phyloP scores from a whole-genome alignment of 495 filamentous ascomycete species.

The Cenococcum geophilum region DNA sequence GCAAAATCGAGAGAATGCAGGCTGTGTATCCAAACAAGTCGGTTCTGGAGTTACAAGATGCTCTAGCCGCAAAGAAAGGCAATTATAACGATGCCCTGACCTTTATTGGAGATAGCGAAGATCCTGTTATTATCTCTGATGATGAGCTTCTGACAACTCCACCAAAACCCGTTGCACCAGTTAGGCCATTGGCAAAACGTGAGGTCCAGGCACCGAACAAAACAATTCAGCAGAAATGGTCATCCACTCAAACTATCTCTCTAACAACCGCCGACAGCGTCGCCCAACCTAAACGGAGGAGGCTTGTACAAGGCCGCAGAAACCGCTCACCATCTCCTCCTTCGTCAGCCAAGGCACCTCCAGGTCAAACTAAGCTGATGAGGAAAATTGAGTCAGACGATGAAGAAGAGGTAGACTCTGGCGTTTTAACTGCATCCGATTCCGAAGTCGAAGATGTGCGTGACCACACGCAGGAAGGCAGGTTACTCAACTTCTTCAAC shows the following conservation, averaged over 20 bases:
- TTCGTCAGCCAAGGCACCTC: conserved; percentile 4
- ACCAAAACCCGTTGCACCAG: conserved; percentile 4
- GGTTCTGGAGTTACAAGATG: conserved; percentile 47
- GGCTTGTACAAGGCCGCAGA: conserved; percentile 32
- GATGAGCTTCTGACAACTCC: conserved; percentile 31
- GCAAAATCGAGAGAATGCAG: conserved; percentile 53
- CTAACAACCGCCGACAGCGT: conserved; percentile 2
- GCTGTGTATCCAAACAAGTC: conserved; percentile 48
- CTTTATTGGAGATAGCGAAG: conserved; percentile 38
- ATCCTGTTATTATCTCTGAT: conserved; percentile 14
- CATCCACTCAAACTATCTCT: conserved; percentile 28
- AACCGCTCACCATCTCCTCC: conserved; percentile 23
- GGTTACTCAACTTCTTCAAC: conserved; percentile 78
- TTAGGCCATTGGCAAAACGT: conserved; percentile 44
- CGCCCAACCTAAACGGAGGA: conserved; percentile 24
- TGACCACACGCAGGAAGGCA: conserved; percentile 40
- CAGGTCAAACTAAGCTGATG: background rate
- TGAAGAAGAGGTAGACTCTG: conserved; percentile 56
- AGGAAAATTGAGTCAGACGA: conserved; percentile 28
- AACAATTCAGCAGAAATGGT: conserved; percentile 58
- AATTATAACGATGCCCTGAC: conserved; percentile 57
- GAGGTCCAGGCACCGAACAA: conserved; percentile 53
- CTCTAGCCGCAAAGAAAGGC: conserved; percentile 47
- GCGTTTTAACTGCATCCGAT: conserved; percentile 40
- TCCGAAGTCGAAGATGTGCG: conserved; percentile 37